phyloP scores from a whole-genome alignment of 352 stramenopile species.

The Phytophthora niederhauseri region DNA sequence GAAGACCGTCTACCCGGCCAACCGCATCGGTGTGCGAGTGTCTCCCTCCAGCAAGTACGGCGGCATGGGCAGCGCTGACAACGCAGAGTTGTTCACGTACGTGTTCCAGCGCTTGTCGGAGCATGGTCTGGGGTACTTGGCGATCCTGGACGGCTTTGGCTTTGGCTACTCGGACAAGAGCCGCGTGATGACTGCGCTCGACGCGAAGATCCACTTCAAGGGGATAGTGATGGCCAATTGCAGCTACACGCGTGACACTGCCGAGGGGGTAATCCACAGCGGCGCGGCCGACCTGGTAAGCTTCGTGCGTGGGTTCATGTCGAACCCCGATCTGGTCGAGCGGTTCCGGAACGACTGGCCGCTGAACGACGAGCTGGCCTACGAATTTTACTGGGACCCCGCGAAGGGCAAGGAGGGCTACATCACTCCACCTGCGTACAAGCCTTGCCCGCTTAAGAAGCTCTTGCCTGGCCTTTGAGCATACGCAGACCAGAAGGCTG shows the following conservation, averaged over 20 bases:
- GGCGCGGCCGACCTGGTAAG: conserved; percentile 32
- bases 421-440: conserved; percentile 25
- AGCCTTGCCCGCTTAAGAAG: conserved; percentile 20
- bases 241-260: conserved; percentile 32
- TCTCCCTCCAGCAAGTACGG: conserved; percentile 38
- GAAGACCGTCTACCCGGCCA: conserved; percentile 32
- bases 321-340: conserved; percentile 35
- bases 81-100: conserved; percentile 46
- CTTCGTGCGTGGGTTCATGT: conserved; percentile 31
- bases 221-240: conserved; percentile 33
- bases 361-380: conserved; percentile 26
- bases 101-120: conserved; percentile 35
- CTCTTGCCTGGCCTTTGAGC: conserved; percentile 16
- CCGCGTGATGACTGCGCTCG: conserved; percentile 29
- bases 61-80: conserved; percentile 40
- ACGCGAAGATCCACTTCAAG: conserved; percentile 33
- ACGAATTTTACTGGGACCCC: conserved; percentile 38
- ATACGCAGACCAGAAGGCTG: neutral
- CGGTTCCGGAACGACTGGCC: conserved; percentile 25
- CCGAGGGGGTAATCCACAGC: conserved; percentile 27
- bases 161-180: conserved; percentile 36
- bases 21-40: conserved; percentile 41
- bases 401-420: conserved; percentile 31
- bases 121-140: conserved; percentile 33
- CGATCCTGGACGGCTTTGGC: conserved; percentile 34